Evolutionary conservation across 192 early-diverging fungal genomes (phyloP).

Genomic region (Podila minutissima): DNA sequence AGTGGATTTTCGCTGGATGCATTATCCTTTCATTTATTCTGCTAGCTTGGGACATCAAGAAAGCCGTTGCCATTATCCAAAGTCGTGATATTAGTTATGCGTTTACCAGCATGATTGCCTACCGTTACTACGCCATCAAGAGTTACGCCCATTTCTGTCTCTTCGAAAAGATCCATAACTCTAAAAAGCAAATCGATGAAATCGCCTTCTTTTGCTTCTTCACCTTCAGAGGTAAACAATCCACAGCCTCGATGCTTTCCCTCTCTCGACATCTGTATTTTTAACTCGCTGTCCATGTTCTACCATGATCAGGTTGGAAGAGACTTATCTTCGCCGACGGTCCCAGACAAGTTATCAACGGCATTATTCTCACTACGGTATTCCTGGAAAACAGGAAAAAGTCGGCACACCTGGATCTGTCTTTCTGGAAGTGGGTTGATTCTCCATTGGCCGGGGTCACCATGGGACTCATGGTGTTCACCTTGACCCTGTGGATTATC

Average conservation of each 20-base stretch:
- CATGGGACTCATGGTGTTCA: constrained; percentile 64
- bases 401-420: not conserved
- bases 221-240: constrained; percentile 71
- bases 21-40: constrained; percentile 78
- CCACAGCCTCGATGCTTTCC: not conserved
- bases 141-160: constrained; percentile 88
- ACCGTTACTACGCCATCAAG: constrained; percentile 78
- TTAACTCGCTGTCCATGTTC: not conserved
- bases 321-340: constrained; percentile 85
- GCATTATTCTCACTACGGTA: constrained; percentile 57
- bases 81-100: constrained; percentile 81
- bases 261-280: not conserved
- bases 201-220: constrained; percentile 89
- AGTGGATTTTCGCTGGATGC: constrained; percentile 70
- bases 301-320: constrained; percentile 75
- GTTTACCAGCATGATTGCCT: constrained; percentile 77
- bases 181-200: constrained; percentile 68
- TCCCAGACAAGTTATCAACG: constrained; percentile 80
- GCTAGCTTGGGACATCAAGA: constrained; percentile 76
- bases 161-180: constrained; percentile 73
- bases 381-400: constrained; percentile 9
- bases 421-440: not conserved
- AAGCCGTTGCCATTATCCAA: constrained; percentile 70
- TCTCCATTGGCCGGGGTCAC: not conserved
- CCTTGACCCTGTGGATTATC: constrained; percentile 72